These are phyloP conservation scores for Crucihimalaya himalaica DNA, from an alignment of 345 rosid genomes.

Conservation along the genomic window DNA sequence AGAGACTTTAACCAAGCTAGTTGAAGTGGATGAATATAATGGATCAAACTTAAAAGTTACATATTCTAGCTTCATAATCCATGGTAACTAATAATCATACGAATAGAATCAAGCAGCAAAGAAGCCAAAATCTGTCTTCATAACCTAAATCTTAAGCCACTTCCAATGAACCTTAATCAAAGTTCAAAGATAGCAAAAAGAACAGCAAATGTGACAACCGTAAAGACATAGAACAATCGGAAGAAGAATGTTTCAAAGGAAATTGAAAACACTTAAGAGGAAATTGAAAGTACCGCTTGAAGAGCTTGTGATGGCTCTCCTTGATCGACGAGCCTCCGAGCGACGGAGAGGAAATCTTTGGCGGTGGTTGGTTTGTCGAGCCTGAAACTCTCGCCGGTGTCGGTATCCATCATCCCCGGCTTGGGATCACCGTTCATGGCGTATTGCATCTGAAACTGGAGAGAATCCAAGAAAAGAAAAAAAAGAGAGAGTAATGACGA, in stretches of 20 bases:
- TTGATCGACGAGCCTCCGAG: slow-evolving; percentile 70
- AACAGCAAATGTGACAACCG: background rate
- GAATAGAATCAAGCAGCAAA: background rate
- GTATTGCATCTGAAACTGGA: slow-evolving; percentile 25
- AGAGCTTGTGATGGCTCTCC: slow-evolving; percentile 92
- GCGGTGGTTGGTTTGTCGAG: slow-evolving; percentile 35
- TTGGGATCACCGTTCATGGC: slow-evolving; percentile 47
- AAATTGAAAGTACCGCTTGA: slow-evolving; percentile 59
- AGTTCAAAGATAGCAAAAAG: background rate
- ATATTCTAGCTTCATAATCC: background rate
- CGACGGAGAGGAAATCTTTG: slow-evolving; percentile 58
- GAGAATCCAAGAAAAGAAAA: background rate
- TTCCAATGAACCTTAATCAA: slow-evolving; percentile 8
- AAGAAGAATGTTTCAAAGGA: background rate
- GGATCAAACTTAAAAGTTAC: background rate
- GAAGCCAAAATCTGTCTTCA: background rate
- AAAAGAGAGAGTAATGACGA: background rate
- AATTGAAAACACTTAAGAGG: too few relatives aligned
- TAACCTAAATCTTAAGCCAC: background rate
- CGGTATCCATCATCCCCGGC: slow-evolving; percentile 57
- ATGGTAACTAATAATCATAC: background rate
- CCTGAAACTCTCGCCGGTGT: slow-evolving; percentile 20
- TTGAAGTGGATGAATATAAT: background rate
- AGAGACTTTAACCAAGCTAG: slow-evolving; percentile 5
- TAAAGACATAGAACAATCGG: background rate